Percentiles rank a stretch among this genome's conserved stretches.
Evolutionary conservation across 2,329 filamentous ascomycete species (phyloP).

Genomic region (Pyricularia sp.): DNA sequence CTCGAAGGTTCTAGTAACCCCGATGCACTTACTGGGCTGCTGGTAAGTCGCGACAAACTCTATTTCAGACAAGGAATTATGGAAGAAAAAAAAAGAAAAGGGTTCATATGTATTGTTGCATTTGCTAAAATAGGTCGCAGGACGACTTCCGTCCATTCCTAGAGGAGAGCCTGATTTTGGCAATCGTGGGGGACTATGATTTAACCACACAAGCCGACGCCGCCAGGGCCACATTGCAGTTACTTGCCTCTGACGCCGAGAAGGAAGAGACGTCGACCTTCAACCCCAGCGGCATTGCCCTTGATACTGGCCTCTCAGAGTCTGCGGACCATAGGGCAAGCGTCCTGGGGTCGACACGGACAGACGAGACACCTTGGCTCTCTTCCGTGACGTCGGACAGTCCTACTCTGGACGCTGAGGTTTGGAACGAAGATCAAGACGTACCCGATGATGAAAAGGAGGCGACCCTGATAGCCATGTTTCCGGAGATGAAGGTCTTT

Average conservation of each 20-base stretch:
- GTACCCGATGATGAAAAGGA: conserved; percentile 47
- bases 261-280: conserved; percentile 63
- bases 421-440: conserved; percentile 5
- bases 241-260: conserved; percentile 49
- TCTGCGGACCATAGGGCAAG: not conserved
- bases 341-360: not conserved
- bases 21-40: not conserved
- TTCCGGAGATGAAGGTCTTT: conserved; percentile 52
- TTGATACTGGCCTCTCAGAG: not conserved
- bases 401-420: not conserved
- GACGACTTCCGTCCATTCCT: conserved; percentile 60
- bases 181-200: conserved; percentile 64
- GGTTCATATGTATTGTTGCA: not conserved
- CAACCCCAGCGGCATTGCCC: conserved; percentile 61
- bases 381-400: not conserved
- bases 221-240: conserved; percentile 48
- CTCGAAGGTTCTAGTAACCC: not conserved
- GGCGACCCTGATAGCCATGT: conserved; percentile 52
- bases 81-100: not conserved
- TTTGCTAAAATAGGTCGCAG: conserved; percentile 23
- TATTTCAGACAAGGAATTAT: not conserved
- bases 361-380: not conserved
- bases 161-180: conserved; percentile 64
- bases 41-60: not conserved
- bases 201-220: conserved; percentile 38